Evolutionary conservation across 768 basidiomycete species (phyloP).

Genomic region (Lyophyllum atratum): DNA sequence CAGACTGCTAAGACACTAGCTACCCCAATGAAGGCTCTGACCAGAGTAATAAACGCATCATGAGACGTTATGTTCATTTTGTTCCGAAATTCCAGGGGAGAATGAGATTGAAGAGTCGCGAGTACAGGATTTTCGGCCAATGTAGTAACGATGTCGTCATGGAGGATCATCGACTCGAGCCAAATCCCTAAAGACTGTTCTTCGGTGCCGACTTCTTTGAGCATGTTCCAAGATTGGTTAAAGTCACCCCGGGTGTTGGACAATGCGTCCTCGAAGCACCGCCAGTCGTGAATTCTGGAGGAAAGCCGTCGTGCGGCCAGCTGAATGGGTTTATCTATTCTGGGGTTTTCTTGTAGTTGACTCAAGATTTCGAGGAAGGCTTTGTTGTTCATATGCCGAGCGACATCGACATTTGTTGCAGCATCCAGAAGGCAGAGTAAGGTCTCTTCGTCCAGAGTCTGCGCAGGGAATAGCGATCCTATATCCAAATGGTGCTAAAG

Average conservation of each 20-base stretch:
- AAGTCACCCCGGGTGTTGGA: slow-evolving; percentile 56
- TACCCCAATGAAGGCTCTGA: slow-evolving; percentile 69
- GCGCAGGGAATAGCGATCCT: slow-evolving; percentile 51
- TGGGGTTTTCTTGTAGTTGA: slow-evolving; percentile 38
- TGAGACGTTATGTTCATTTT: slow-evolving; percentile 35
- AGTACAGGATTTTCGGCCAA: slow-evolving; percentile 43
- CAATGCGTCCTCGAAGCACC: slow-evolving; percentile 60
- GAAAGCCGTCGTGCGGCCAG: slow-evolving; percentile 49
- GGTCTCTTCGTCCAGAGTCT: slow-evolving; percentile 55
- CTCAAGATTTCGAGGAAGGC: slow-evolving; percentile 44
- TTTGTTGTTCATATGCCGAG: slow-evolving; percentile 48
- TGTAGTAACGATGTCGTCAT: slow-evolving; percentile 50
- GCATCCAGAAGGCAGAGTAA: slow-evolving; percentile 64
- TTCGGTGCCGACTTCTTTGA: slow-evolving; percentile 63
- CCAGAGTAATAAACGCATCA: slow-evolving; percentile 62
- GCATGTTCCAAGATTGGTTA: slow-evolving; percentile 42
- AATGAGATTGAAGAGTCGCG: slow-evolving; percentile 32
- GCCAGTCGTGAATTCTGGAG: slow-evolving; percentile 59
- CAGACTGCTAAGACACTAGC: slow-evolving; percentile 68
- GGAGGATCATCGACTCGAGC: slow-evolving; percentile 69
- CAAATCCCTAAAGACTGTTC: slow-evolving; percentile 74
- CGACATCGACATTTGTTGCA: slow-evolving; percentile 63
- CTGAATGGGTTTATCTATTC: slow-evolving; percentile 40
- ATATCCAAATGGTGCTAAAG: slow-evolving; percentile 61
- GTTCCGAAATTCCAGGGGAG: slow-evolving; percentile 40